Conservation (phyloP, 441 rosid genomes). For the Corymbia citriodora region DNA sequence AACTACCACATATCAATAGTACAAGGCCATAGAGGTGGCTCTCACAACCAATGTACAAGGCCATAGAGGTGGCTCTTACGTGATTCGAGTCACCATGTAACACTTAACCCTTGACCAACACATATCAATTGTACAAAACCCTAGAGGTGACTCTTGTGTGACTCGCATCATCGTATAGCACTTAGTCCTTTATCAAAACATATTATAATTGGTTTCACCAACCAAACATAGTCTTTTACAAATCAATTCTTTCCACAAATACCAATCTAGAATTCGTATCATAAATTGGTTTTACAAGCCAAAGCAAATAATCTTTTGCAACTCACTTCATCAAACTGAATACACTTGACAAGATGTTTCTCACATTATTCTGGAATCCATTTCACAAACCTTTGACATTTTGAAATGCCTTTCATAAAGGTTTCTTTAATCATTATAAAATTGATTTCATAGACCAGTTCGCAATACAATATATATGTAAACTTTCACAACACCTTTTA, state of each 20-base stretch:
- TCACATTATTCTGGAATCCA: neutral
- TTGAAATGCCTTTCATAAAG: neutral
- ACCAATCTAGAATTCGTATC: fast-evolving
- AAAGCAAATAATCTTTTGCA: neutral
- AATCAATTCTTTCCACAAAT: neutral
- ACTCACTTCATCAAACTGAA: neutral
- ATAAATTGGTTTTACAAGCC: neutral
- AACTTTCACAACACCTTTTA: neutral
- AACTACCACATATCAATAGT: neutral
- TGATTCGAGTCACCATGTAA: neutral
- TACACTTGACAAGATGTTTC: neutral
- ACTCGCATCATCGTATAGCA: no score
- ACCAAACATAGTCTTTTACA: neutral
- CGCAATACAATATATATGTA: no score
- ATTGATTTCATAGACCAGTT: no score
- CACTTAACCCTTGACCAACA: neutral
- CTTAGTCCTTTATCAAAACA: no score
- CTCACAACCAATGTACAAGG: neutral
- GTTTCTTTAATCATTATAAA: no score
- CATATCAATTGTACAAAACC: neutral
- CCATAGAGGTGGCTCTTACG: neutral
- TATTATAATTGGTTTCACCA: neutral
- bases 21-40: no score
- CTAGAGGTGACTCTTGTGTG: no score
- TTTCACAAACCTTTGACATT: neutral